Evolutionary conservation across 2,329 filamentous ascomycete species (phyloP), one percentile per base, ranked within the genome.

Genomic region (Ceratocystis destructans): DNA sequence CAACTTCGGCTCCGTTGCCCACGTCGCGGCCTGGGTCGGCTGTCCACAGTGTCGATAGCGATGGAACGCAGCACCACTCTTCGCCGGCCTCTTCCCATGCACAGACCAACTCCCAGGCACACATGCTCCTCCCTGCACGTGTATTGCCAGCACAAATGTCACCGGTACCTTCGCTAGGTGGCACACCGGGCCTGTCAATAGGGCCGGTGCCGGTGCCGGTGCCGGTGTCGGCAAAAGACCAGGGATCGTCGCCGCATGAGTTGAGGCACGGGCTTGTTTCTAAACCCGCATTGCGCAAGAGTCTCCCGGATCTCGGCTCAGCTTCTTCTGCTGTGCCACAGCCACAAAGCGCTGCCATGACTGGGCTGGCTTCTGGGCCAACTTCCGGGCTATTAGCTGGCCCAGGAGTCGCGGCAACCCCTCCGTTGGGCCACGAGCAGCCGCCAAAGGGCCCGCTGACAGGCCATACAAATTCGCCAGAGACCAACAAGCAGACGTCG

Each of bases 401-500:
- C 28, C 55, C 64, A 10, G n/a, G 45, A 37, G 1, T 68, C 61
- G 12, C 62, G 44, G 17, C 69, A 64, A 31, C 53, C 53, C 45
- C 44, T 20, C 6, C 66, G 17, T 66, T n/a, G 64, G 70, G 1
- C 66, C 45, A 59, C 31, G 64, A 65, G 20, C 55, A 31, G 31
- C 53, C 53, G 53, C 25, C 53, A 2, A 50, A 66, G n/a, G 33
- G 63, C 53, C 64, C 69, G 44, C 33, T 55, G 63, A 59, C 65
- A 17, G 59, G 50, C 31, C 41, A 62, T 17, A 48, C 41, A 59
- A 64, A 45, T 61, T 65, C 64, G 7, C 45, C 65, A 7, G 62
- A 64, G 12, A 62, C 62, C 2, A 64, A 46, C 53, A 67, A 67
- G 61, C 66, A 64, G n/a, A 67, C 73, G 3, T 71, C 73, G 3